These are phyloP conservation scores for Grigorovia yakushimaensis DNA, from an alignment of 805 yeast species.

Conservation along the genomic window DNA sequence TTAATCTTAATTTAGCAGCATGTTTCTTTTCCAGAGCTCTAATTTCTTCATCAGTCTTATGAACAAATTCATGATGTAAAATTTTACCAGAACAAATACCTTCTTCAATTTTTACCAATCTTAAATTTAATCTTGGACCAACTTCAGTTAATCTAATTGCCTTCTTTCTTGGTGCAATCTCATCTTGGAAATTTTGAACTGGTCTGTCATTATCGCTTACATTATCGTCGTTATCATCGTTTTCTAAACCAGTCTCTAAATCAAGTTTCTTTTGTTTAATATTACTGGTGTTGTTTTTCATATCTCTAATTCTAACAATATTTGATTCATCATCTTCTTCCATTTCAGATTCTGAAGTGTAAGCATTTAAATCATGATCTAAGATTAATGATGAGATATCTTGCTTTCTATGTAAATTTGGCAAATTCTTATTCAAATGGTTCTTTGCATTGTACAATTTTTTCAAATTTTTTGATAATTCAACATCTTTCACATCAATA, in stretches of 20 bases:
- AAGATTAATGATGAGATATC: conserved; percentile 79
- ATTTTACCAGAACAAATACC: conserved; percentile 86
- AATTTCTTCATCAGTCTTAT: conserved; percentile 54
- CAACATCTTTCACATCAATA: conserved; percentile 78
- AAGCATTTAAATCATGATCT: conserved; percentile 67
- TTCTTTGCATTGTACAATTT: conserved; percentile 55
- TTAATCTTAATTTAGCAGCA: conserved; percentile 47
- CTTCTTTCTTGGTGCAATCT: conserved; percentile 39
- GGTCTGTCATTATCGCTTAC: conserved; percentile 3
- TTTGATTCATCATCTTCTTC: conserved; percentile 95
- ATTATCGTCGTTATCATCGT: conserved; percentile 15
- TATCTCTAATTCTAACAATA: conserved; percentile 48
- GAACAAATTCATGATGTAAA: conserved; percentile 64
- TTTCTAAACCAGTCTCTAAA: conserved; percentile 13
- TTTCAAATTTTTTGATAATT: conserved; percentile 62
- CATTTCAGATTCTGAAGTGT: conserved; percentile 86
- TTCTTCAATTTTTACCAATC: conserved; percentile 80
- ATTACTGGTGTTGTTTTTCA: conserved; percentile 18
- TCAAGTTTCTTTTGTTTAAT: conserved; percentile 11
- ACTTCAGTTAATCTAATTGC: conserved; percentile 89
- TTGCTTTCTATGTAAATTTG: conserved; percentile 53
- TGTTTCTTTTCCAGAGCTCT: conserved; percentile 58
- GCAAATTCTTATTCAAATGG: conserved; percentile 52
- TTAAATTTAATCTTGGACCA: conserved; percentile 80
- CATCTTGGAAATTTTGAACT: conserved; percentile 6